Percentiles rank a stretch among this genome's conserved stretches.
Conservation (phyloP, 805 yeast genomes). For the Nakazawaea pomicola region DNA sequence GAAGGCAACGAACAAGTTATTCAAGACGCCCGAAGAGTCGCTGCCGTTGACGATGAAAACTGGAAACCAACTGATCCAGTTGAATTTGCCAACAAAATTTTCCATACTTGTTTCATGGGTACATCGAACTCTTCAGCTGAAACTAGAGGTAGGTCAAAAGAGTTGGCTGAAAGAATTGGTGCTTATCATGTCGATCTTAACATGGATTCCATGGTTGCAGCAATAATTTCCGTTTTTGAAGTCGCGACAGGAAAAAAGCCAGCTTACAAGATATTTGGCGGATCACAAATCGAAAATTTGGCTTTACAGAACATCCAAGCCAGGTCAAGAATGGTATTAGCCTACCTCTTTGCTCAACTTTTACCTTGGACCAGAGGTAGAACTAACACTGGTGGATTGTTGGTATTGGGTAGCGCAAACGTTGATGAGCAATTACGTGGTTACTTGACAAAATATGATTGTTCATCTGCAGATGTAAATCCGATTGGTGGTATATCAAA, state of each 20-base stretch:
- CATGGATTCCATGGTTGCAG: slow-evolving; percentile 78
- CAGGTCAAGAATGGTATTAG: slow-evolving; percentile 87
- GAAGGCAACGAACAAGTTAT: slow-evolving; percentile 75
- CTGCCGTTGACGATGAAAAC: slow-evolving; percentile 42
- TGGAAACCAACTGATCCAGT: slow-evolving; percentile 73
- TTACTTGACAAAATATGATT: slow-evolving; percentile 92
- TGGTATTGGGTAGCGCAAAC: slow-evolving; percentile 93
- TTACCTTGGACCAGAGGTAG: slow-evolving; percentile 90
- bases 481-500: slow-evolving; percentile 99
- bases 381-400: slow-evolving; percentile 64
- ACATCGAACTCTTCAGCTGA: slow-evolving; percentile 87
- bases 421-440: slow-evolving; percentile 97
- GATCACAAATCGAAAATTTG: slow-evolving; percentile 83
- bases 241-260: slow-evolving; percentile 90
- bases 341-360: slow-evolving; percentile 89
- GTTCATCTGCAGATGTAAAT: slow-evolving; percentile 94
- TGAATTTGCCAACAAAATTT: slow-evolving; percentile 70
- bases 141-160: slow-evolving; percentile 78
- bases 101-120: slow-evolving; percentile 95
- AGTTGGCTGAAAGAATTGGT: slow-evolving; percentile 70
- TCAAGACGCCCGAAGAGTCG: slow-evolving; percentile 64
- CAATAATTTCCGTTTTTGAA: slow-evolving; percentile 74
- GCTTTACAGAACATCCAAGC: slow-evolving; percentile 98
- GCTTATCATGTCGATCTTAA: slow-evolving; percentile 88
- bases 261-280: slow-evolving; percentile 88